Evolutionary conservation across 352 stramenopile genomes (phyloP), one percentile per base, ranked within the genome.

Genomic region (Globisporangium iwayamae): DNA sequence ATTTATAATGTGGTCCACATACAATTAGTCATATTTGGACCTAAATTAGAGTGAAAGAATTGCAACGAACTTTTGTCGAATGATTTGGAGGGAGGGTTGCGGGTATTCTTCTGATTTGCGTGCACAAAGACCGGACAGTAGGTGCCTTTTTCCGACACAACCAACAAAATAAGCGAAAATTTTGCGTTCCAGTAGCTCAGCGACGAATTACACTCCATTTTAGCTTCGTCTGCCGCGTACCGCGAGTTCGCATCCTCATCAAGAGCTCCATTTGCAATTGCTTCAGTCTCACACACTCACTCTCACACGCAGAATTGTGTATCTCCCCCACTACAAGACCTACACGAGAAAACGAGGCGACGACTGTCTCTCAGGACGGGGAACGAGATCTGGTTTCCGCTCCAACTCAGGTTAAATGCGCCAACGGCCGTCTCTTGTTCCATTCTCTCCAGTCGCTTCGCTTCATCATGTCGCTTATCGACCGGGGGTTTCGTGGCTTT

Each of bases 71-170:
- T 28, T 56, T 56, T 56, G 41, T 56, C 51, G 51, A 56, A 56
- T 56, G 51, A 56, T 41, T 56, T 56, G 20, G 50, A 56, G 28
- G 28, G 50, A 56, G 51, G 51, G 51, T 1, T 43, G 30, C 6
- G 28, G 50, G 50, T 56, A 39, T 34, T 41, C 13, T n/a, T 56
- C 51, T 56, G 51, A 56, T 41, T 56, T 56, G 51, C n/a, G 16
- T 2, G 51, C 16, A 13, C 28, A 56, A 6, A 56, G 30, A 41
- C 16, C 16, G 51, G 51, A 22, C 51, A 41, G 36, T 28, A 56
- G 51, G 30, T n/a, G 8, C 25, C 25, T 18, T 28, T 43, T 56
- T 8, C 10, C 38, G 10, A 28, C 30, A 56, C 25, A 56, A 43
- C 25, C 51, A 2, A 18, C 28, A 30, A 56, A 28, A 41, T 56